These are phyloP conservation scores for Urtica urens DNA, from an alignment of 306 rosid genomes.

Conservation along the genomic window DNA sequence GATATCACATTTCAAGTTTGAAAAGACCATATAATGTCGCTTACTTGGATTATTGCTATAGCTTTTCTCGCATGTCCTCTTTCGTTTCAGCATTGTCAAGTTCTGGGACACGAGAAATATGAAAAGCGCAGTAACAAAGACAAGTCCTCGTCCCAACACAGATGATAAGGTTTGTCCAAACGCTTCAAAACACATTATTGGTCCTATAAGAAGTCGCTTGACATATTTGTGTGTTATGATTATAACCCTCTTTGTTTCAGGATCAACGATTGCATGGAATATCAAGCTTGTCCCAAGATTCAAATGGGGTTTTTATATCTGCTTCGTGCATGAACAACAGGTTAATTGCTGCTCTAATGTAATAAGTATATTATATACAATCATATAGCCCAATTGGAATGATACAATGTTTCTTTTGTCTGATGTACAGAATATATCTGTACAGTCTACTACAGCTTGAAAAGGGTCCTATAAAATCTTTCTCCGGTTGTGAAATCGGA, in stretches of 20 bases:
- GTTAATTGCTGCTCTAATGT: constrained; percentile 27
- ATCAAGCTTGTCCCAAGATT: constrained; percentile 94
- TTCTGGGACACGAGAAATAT: constrained; percentile 91
- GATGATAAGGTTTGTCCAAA: constrained; percentile 53
- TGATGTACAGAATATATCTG: constrained; percentile 50
- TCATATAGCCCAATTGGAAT: too few relatives aligned
- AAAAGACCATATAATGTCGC: background rate
- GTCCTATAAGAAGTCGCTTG: background rate
- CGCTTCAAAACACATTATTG: background rate
- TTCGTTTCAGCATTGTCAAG: constrained; percentile 57
- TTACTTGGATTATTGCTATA: constrained; percentile 3
- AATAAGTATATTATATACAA: background rate
- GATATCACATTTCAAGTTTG: background rate
- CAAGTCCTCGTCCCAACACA: constrained; percentile 42
- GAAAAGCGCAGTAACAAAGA: constrained; percentile 40
- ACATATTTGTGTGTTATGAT: background rate
- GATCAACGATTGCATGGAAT: constrained; percentile 67
- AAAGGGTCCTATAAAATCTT: constrained; percentile 63
- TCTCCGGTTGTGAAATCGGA: constrained; percentile 67
- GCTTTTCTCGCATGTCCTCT: constrained; percentile 1
- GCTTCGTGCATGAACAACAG: constrained; percentile 94
- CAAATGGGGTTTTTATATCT: constrained; percentile 58
- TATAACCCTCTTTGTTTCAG: constrained; percentile 31
- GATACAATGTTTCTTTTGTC: background rate
- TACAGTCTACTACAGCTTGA: constrained; percentile 71